These are phyloP conservation scores for Nadsonia fulvescens DNA, from an alignment of 805 yeast genomes.

Conservation along the genomic window DNA sequence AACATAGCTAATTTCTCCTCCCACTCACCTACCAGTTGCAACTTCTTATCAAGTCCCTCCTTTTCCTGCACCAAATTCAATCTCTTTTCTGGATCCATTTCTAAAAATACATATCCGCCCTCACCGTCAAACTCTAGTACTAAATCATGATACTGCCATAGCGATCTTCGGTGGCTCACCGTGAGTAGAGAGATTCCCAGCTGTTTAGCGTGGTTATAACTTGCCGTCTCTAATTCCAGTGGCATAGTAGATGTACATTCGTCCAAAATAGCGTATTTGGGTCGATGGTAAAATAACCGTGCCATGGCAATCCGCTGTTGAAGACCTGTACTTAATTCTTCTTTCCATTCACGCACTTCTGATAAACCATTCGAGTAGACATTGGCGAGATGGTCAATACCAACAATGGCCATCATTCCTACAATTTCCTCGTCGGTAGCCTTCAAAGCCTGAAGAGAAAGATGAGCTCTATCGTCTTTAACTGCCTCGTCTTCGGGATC, in stretches of 20 bases:
- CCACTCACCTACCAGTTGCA: conserved; percentile 54
- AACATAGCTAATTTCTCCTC: conserved; percentile 49
- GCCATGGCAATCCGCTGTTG: conserved; percentile 92
- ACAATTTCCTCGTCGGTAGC: conserved; percentile 18
- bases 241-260: conserved; percentile 93
- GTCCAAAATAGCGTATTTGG: conserved; percentile 85
- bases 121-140: conserved; percentile 76
- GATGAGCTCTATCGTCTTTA: too few relatives aligned
- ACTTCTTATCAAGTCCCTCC: conserved; percentile 43
- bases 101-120: conserved; percentile 45
- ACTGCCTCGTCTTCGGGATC: conserved; percentile 33
- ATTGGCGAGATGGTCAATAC: conserved; percentile 19
- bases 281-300: conserved; percentile 74
- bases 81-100: conserved; percentile 56
- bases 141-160: conserved; percentile 81
- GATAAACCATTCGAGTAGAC: conserved; percentile 42
- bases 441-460: too few relatives aligned
- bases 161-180: conserved; percentile 80
- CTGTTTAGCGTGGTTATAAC: conserved; percentile 67
- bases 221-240: conserved; percentile 74
- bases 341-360: conserved; percentile 72
- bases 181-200: conserved; percentile 70
- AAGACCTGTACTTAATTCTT: conserved; percentile 74
- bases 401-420: conserved; percentile 19
- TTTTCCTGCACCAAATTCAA: conserved; percentile 64